phyloP scores from a whole-genome alignment of 2,329 filamentous ascomycete species.

The Penicillium vulpinum region DNA sequence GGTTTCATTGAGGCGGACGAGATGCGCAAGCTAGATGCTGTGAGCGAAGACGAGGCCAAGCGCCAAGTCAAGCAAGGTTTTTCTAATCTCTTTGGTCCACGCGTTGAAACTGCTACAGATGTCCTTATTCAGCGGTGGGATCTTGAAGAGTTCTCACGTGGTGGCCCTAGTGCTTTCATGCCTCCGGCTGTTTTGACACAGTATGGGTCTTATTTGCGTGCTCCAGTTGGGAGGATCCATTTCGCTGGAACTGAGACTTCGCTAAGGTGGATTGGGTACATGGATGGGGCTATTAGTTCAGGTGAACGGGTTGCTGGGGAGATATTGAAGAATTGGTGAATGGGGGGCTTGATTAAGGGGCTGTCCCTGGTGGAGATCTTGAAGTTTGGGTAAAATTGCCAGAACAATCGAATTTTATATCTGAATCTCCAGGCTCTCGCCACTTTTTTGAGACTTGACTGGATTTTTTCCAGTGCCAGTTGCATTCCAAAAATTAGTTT shows the following conservation, averaged over 20 bases:
- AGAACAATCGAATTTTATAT: neutral
- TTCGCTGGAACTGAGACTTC: conserved; percentile 29
- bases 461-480: neutral
- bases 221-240: conserved; percentile 18
- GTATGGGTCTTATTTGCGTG: conserved; percentile 19
- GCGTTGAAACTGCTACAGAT: conserved; percentile 16
- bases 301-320: conserved; percentile 19
- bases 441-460: neutral
- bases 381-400: neutral
- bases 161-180: conserved; percentile 26
- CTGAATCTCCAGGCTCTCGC: too few relatives aligned
- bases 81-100: neutral
- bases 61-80: conserved; percentile 7
- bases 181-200: conserved; percentile 20
- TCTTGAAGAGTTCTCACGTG: conserved; percentile 24
- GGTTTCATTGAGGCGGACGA: conserved; percentile 31
- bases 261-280: conserved; percentile 26
- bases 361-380: neutral
- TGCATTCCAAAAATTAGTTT: neutral
- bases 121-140: conserved; percentile 28
- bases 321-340: neutral
- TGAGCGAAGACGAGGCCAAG: conserved; percentile 21
- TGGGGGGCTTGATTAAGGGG: neutral
- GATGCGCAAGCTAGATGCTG: conserved; percentile 21
- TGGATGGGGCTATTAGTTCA: conserved; percentile 28